Evolutionary conservation across 306 rosid genomes (phyloP).

Genomic region (Pueraria montana): DNA sequence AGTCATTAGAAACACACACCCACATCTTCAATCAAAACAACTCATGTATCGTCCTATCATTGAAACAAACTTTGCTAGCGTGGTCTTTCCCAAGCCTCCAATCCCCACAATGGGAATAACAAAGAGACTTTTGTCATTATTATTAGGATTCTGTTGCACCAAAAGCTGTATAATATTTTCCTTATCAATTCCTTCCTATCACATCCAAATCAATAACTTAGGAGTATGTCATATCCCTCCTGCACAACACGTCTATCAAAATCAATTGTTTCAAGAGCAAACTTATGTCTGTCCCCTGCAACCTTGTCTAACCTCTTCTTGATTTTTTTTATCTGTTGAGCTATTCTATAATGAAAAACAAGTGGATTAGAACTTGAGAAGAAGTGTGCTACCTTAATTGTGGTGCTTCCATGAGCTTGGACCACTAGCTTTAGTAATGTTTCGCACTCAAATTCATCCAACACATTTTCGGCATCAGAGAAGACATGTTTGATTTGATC

Average conservation of each 20-base stretch:
- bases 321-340: constrained; percentile 19
- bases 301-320: constrained; percentile 32
- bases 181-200: constrained; percentile 52
- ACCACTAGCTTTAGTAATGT: constrained; percentile 20
- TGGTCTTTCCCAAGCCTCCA: constrained; percentile 52
- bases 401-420: background rate
- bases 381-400: constrained; percentile 27
- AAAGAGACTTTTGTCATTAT: background rate
- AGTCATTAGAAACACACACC: constrained; percentile 43
- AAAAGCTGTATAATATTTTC: constrained; percentile 35
- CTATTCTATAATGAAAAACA: constrained; percentile 5
- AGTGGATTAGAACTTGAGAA: constrained; percentile 39
- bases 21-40: constrained; percentile 36
- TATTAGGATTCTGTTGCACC: background rate
- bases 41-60: constrained; percentile 23
- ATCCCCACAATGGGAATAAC: constrained; percentile 49
- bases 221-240: constrained; percentile 42
- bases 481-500: constrained; percentile 33
- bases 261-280: constrained; percentile 11
- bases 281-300: constrained; percentile 1
- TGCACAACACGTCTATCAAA: constrained; percentile 14
- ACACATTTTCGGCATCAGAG: constrained; percentile 32
- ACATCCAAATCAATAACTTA: constrained; percentile 42
- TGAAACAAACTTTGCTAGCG: constrained; percentile 44
- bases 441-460: constrained; percentile 50